phyloP scores from a whole-genome alignment of 1,139 yeast species.

The Maudiozyma humilis region DNA sequence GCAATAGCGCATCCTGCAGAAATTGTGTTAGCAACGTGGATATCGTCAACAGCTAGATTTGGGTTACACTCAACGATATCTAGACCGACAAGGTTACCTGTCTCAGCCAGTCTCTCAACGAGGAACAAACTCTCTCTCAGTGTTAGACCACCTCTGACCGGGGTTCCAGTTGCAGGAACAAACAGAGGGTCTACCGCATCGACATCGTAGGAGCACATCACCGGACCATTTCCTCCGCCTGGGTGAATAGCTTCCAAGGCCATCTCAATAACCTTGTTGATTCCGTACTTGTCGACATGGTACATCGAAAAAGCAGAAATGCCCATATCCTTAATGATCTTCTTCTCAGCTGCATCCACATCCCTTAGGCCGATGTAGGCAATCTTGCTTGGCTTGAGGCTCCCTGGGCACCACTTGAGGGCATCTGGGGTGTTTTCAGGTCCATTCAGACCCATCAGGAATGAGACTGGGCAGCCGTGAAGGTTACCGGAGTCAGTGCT shows the following conservation, averaged over 20 bases:
- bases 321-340: constrained; percentile 57
- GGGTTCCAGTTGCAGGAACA: constrained; percentile 97
- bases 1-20: constrained; percentile 87
- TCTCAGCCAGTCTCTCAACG: constrained; percentile 84
- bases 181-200: constrained; percentile 92
- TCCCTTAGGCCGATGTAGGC: constrained; percentile 95
- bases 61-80: constrained; percentile 96
- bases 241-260: constrained; percentile 79
- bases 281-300: constrained; percentile 90
- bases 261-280: constrained; percentile 85
- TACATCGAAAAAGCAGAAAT: constrained; percentile 92
- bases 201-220: constrained; percentile 89
- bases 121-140: constrained; percentile 89
- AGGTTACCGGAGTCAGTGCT: constrained; percentile 84
- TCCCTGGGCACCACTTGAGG: constrained; percentile 66
- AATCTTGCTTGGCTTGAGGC: constrained; percentile 58
- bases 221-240: constrained; percentile 50
- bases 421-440: constrained; percentile 55
- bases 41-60: constrained; percentile 67
- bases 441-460: constrained; percentile 67
- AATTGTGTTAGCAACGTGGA: constrained; percentile 75
- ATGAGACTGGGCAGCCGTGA: constrained; percentile 95
- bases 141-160: constrained; percentile 93
- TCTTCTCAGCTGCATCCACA: constrained; percentile 79
- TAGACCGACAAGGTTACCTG: constrained; percentile 76